Evolutionary conservation across 352 stramenopile species (phyloP).

Genomic region (Pythium utonaiense): DNA sequence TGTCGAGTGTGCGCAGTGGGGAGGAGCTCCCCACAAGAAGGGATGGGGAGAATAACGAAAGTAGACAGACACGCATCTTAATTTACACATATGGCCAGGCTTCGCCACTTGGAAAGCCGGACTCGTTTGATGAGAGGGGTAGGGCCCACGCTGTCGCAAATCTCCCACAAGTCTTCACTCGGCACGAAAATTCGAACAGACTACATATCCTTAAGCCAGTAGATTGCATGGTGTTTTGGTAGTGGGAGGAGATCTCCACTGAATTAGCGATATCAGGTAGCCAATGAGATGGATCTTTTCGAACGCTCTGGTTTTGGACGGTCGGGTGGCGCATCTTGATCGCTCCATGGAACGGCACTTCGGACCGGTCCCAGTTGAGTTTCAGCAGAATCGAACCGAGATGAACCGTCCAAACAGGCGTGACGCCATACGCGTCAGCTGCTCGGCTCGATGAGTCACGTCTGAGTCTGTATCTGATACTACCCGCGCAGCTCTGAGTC

Average conservation of each 20-base stretch:
- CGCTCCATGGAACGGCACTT: background rate
- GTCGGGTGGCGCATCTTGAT: background rate
- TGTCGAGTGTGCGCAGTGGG: background rate
- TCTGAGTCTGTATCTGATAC: slow-evolving; percentile 7
- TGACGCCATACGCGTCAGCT: background rate
- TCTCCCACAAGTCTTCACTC: slow-evolving; percentile 18
- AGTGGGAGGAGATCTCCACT: no score
- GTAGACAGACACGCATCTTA: background rate
- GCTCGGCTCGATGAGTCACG: background rate
- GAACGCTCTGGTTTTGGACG: background rate
- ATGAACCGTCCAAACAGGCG: background rate
- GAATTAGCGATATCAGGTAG: no score
- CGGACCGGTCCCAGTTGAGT: background rate
- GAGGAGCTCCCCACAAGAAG: background rate
- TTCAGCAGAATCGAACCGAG: background rate
- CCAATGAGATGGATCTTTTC: background rate
- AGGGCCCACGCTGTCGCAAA: slow-evolving; percentile 16
- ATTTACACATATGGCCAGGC: background rate
- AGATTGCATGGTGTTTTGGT: no score
- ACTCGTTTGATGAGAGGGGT: slow-evolving; percentile 11
- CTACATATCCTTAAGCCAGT: no score
- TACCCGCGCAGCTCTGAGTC: background rate
- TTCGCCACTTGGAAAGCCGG: slow-evolving; percentile 14
- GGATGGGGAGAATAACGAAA: background rate
- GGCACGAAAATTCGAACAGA: slow-evolving; percentile 15